Base-by-base conservation (phyloP, 1,284 basidiomycete species). In the Cryptococcus neoformans region DNA sequence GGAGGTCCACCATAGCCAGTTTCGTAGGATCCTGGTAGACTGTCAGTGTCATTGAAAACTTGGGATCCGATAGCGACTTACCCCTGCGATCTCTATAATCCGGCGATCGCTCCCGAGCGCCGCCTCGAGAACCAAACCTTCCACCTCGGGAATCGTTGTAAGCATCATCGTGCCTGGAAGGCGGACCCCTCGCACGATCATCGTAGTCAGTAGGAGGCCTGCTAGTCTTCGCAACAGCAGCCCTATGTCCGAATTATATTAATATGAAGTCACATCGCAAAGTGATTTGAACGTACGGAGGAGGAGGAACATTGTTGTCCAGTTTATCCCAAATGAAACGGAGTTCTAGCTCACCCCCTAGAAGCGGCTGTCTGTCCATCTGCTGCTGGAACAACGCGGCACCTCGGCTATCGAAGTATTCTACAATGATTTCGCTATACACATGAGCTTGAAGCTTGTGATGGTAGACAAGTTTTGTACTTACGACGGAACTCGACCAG, bases 281-380 rank as follows among this genome's bases (percentile, higher is more conserved):
- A 8, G 17, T 12, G 12, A 28, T 16, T 28, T 28, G 28, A 4
- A 66, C 65, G 53, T 48, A 72, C 68, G 62, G 58, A 39, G 63
- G 63, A 35, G 59, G 62, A 12, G 65, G 66, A 39, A 79, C 68
- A 56, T 79, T 67, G 58, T 78, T 65, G 51, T 78, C 79, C 38
- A 79, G 81, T 40, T 79, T 79, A 62, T 97, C 92, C 87, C 92
- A 96, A n/a, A 89, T 87, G 66, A 89, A 92, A 2, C 85, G 81
- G 51, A 98, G 85, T 49, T 92, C 88, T 83, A 97, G 87, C 0
- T 87, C 83, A 14, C 94, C 92, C 65, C 92, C 92, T 69, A 89
- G 86, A 57, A 93, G 82, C 1, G 84, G 80, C 73, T 88, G 84
- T 55, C 88, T 87, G 49, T 88, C 82, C 67, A 97, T 80, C 37